phyloP scores from a whole-genome alignment of 2,329 filamentous ascomycete species.

The Penicillium verrucosum region DNA sequence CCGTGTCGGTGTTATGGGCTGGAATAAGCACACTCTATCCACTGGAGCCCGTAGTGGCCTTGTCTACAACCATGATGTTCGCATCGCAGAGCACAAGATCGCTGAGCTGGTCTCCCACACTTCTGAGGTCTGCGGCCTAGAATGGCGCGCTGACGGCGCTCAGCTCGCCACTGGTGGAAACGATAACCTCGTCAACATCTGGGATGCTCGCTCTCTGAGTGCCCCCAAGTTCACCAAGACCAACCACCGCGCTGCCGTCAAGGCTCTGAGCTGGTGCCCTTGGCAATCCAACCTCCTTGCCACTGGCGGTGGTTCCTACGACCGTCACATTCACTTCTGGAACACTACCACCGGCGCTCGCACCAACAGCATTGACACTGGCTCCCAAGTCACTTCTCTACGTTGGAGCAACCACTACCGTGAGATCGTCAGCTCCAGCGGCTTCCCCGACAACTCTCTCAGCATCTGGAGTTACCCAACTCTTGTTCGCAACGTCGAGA shows the following conservation, averaged over 20 bases:
- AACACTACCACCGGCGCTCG: constrained; percentile 96
- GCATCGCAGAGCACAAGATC: constrained; percentile 95
- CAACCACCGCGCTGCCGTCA: constrained; percentile 98
- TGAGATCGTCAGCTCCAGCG: constrained; percentile 95
- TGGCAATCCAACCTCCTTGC: constrained; percentile 98
- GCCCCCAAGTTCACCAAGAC: constrained; percentile 99
- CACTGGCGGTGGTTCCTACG: constrained; percentile 92
- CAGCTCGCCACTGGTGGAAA: constrained; percentile 97
- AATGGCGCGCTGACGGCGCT: constrained; percentile 94
- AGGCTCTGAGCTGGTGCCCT: constrained; percentile 97
- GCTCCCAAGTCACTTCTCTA: constrained; percentile 92
- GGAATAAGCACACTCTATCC: constrained; percentile 97
- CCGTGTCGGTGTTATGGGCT: constrained; percentile 95
- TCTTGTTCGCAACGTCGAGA: constrained; percentile 94
- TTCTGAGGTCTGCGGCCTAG: constrained; percentile 94
- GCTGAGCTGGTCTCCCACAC: constrained; percentile 96
- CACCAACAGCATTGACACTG: constrained; percentile 98
- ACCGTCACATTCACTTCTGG: constrained; percentile 99
- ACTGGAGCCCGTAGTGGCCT: constrained; percentile 92
- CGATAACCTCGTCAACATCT: constrained; percentile 98
- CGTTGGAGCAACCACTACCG: constrained; percentile 97
- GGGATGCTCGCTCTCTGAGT: constrained; percentile 89
- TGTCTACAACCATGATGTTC: constrained; percentile 98
- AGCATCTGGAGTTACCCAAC: constrained; percentile 99
- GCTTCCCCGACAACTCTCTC: constrained; percentile 98